Evolutionary conservation across 192 early-diverging fungal genomes (phyloP).

Genomic region (Mortierella claussenii): DNA sequence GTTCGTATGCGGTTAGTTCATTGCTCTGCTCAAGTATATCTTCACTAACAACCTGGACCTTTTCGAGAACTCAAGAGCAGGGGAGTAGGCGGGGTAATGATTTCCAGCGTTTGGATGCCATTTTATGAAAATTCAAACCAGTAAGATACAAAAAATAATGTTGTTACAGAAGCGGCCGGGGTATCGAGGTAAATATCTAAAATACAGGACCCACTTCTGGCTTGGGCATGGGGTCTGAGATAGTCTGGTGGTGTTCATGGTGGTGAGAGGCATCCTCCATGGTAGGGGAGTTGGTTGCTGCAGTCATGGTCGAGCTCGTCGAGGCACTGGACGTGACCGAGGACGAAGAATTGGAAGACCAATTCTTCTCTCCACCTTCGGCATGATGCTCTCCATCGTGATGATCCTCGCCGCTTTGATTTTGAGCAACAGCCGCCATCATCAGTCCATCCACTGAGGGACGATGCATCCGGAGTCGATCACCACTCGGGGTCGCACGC

Average conservation of each 20-base stretch:
- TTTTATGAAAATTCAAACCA: background rate
- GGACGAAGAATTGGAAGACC: conserved; percentile 31
- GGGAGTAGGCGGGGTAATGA: no score
- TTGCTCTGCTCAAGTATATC: no score
- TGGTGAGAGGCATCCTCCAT: conserved; percentile 8
- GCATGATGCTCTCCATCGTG: background rate
- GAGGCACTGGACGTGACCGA: conserved; percentile 20
- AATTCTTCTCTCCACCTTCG: conserved; percentile 13
- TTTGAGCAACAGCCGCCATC: background rate
- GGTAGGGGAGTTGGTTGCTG: conserved; percentile 26
- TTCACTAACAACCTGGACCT: no score
- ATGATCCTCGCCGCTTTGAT: background rate
- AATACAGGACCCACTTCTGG: conserved; percentile 43
- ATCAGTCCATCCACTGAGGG: conserved; percentile 29
- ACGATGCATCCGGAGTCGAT: conserved; percentile 13
- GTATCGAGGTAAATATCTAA: conserved; percentile 18
- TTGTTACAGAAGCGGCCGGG: background rate
- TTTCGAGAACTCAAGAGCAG: no score
- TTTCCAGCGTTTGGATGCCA: background rate
- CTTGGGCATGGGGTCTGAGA: conserved; percentile 23
- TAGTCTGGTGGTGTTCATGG: background rate
- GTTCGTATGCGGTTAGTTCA: no score
- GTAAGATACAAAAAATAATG: background rate
- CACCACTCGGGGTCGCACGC: background rate
- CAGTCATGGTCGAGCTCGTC: no score